These are phyloP conservation scores for Alternaria panax DNA, from an alignment of 2,329 filamentous ascomycete species.

Conservation along the genomic window DNA sequence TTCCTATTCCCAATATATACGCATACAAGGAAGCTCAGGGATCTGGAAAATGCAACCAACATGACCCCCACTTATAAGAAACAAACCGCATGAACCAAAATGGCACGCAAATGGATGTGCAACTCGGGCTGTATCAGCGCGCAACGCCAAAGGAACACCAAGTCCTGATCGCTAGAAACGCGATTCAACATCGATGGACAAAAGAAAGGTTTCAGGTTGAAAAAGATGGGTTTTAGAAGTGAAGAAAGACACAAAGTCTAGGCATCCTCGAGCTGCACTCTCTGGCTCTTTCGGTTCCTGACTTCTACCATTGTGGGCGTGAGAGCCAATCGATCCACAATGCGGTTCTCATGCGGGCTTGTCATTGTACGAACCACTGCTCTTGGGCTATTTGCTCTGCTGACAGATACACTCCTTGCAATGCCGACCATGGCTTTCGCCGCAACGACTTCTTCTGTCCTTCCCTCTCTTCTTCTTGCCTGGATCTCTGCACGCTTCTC, in stretches of 20 bases:
- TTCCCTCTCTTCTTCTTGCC: conserved; percentile 11
- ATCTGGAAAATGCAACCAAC: conserved; percentile 2
- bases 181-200: neutral
- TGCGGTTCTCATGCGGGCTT: conserved; percentile 25
- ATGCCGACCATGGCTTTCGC: conserved; percentile 42
- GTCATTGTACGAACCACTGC: conserved; percentile 22
- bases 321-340: conserved; percentile 39
- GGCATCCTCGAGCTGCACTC: conserved; percentile 46
- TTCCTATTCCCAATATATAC: neutral
- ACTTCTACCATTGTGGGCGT: conserved; percentile 49
- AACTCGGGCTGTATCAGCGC: conserved; percentile 13
- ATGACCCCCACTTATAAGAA: conserved; percentile 12
- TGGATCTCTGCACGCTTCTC: conserved; percentile 20
- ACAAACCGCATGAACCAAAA: neutral
- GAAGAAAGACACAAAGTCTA: conserved; percentile 19
- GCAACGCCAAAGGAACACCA: neutral
- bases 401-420: conserved; percentile 44
- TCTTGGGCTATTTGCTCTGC: conserved; percentile 35
- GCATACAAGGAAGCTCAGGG: conserved; percentile 3
- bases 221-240: conserved; percentile 4
- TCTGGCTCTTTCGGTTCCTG: conserved; percentile 46
- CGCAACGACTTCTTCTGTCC: neutral
- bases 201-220: neutral
- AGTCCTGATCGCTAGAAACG: conserved; percentile 7
- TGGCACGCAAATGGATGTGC: conserved; percentile 6